A percentile compares a stretch with the other conserved stretches of the same genome.
These are phyloP conservation scores for Diaporthe citriasiana DNA, from an alignment of 2,329 filamentous ascomycete genomes.

Conservation along the genomic window DNA sequence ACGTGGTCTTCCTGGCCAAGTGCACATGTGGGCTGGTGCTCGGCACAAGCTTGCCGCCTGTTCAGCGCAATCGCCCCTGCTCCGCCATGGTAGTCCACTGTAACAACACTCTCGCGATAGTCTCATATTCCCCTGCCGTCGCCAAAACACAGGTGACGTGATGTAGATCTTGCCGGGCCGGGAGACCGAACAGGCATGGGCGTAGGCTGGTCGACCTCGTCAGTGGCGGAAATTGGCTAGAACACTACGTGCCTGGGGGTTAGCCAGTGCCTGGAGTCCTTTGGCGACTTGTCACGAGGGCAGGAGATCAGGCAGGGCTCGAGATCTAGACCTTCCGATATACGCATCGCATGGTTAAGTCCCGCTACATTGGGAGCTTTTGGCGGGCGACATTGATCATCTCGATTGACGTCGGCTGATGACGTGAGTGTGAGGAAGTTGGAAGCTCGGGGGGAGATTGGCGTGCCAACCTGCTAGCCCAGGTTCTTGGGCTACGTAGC, in stretches of 20 bases:
- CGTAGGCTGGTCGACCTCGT: background rate
- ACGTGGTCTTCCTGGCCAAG: too few relatives aligned
- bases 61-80: background rate
- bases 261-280: too few relatives aligned
- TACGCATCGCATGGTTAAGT: too few relatives aligned
- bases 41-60: conserved; percentile 19
- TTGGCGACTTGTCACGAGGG: conserved; percentile 2
- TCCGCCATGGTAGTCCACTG: background rate
- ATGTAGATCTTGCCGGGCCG: background rate
- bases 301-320: background rate
- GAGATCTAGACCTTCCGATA: conserved; percentile 8
- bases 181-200: background rate
- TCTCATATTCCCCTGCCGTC: background rate
- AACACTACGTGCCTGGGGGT: too few relatives aligned
- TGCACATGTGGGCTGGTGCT: background rate
- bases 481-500: background rate
- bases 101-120: background rate
- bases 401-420: conserved; percentile 31
- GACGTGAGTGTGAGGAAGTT: conserved; percentile 19
- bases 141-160: background rate
- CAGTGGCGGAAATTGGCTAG: conserved; percentile 9
- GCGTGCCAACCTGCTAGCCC: background rate
- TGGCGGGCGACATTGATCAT: background rate
- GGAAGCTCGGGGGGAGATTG: background rate
- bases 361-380: background rate